These are phyloP conservation scores for Panaeolus papilionaceus DNA, from an alignment of 768 basidiomycete genomes.

Conservation along the genomic window DNA sequence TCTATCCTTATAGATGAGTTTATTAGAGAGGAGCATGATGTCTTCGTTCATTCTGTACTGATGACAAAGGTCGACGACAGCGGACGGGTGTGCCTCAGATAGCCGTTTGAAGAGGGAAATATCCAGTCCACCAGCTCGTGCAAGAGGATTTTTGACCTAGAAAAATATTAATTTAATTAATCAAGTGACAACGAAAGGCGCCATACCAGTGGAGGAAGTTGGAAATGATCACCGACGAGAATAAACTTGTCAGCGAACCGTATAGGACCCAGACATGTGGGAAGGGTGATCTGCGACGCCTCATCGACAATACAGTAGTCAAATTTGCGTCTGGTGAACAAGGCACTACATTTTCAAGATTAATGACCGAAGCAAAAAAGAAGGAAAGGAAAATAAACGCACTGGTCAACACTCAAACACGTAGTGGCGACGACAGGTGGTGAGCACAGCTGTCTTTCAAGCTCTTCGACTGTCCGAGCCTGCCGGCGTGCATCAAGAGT, in stretches of 20 bases:
- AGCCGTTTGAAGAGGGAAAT: conserved; percentile 88
- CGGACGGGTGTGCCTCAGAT: conserved; percentile 84
- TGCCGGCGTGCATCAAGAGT: conserved; percentile 63
- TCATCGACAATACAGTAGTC: conserved; percentile 99
- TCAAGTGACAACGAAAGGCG: neutral
- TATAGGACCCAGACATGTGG: conserved; percentile 93
- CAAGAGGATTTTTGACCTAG: conserved; percentile 82
- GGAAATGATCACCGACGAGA: conserved; percentile 97
- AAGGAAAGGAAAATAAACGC: conserved; percentile 35
- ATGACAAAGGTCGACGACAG: conserved; percentile 83
- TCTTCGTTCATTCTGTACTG: conserved; percentile 98
- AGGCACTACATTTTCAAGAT: conserved; percentile 47
- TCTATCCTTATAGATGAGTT: conserved; percentile 80
- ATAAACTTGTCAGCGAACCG: conserved; percentile 91
- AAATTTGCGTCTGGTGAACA: conserved; percentile 86
- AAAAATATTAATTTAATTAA: neutral
- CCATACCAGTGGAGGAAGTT: conserved; percentile 90
- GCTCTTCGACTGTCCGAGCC: conserved; percentile 76
- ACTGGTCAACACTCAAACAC: conserved; percentile 95
- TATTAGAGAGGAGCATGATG: conserved; percentile 92
- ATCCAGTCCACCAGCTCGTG: conserved; percentile 87
- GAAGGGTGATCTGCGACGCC: conserved; percentile 96
- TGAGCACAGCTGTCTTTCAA: conserved; percentile 82
- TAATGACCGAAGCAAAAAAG: conserved; percentile 1
- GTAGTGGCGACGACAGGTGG: conserved; percentile 97